Base-by-base conservation (phyloP, 768 basidiomycete species). In the Multifurca ochricompacta region DNA sequence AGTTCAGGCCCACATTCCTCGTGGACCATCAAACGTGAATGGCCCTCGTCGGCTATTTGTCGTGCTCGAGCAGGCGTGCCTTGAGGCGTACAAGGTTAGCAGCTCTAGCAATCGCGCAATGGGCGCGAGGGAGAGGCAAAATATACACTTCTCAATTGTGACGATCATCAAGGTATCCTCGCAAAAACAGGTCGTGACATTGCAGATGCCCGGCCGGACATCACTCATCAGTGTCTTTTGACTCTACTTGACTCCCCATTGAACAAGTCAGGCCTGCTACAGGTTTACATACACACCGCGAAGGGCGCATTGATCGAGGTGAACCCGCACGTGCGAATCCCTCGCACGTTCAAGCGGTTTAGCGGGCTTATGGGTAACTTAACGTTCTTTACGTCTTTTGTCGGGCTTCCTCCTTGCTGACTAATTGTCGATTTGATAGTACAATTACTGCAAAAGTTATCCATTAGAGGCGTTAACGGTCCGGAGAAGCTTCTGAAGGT, bases 131-230 rank as follows among this genome's bases (percentile, higher is more conserved):
- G 74, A 28, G 93, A 95, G 55, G 91, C 90, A 54, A 97, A 97
- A 71, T 98, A 97, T 70, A 93, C 93, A 8, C 73, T 99, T 54
- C 71, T 99, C 61, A 99, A 99, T 71, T 98, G 96, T 69, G 96
- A 98, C 67, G 96, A 98, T 62, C 96, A 97, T 71, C 96, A 99
- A 68, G 95, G 95, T 51, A 96, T 99, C 62, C 76, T 99, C 58
- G 95, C 96, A 4, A 98, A 96, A 71, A 96, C 92, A 0, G 92
- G 93, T 14, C 80, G 95, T 66, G 96, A 99, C 71, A 98, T 98
- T 58, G 96, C 96, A 14, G 94, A 98, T 71, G 96, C 96, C n/a
- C 76, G 96, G 60, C 96, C 96, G 2, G 96, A 98, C 71, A 98
- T 98, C 65, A 98, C 96, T 0, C 96, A 99, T 68, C 96, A 98